Evolutionary conservation across 2,329 filamentous ascomycete genomes (phyloP), one percentile per base, ranked within the genome.

Genomic region (Aspergillus fumigatus): DNA sequence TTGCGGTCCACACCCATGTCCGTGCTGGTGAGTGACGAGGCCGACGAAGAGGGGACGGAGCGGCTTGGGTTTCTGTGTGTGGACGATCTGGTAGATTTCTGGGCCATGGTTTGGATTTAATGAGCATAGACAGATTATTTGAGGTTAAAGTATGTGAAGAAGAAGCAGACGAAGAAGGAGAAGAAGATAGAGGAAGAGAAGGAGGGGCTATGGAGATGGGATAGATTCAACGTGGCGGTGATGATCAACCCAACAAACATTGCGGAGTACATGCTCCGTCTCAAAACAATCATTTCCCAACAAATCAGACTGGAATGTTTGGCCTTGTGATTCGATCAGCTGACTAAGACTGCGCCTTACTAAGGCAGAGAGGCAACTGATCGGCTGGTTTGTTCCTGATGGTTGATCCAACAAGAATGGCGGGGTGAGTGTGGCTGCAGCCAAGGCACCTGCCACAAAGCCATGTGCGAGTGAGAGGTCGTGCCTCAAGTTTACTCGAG

Each of bases 1-100:
- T 64, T 69, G 58, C 63, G 67, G 53, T 73, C 70, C 66, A 71
- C 71, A 29, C 70, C 67, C 66, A 71, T 71, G 27, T 71, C 67
- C 54, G 61, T 50, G 25, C 61, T 54, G 32, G 35, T 38, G 11
- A 50, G 53, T 8, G 58, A 55, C 49, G 57, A 54, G 21, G 27
- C 38, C 27, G 58, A 54, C 23, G 56, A 51, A 47, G 55, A 29
- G 17, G 55, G 29, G 53, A 58, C 26, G 35, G 59, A 64, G 49
- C 56, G 55, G 45, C 59, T 47, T 47, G 51, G 45, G 41, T 52
- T 58, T 38, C 57, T 35, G 41, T 58, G 59, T 45, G 60, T 55
- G 25, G 52, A 49, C 10, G 59, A 58, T 48, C 57, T 64, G 45
- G 52, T 26, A 11, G 54, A 50, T 51, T 60, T 62, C 47, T 59